Evolutionary conservation across 768 basidiomycete genomes (phyloP).

Genomic region (Russula emetica): DNA sequence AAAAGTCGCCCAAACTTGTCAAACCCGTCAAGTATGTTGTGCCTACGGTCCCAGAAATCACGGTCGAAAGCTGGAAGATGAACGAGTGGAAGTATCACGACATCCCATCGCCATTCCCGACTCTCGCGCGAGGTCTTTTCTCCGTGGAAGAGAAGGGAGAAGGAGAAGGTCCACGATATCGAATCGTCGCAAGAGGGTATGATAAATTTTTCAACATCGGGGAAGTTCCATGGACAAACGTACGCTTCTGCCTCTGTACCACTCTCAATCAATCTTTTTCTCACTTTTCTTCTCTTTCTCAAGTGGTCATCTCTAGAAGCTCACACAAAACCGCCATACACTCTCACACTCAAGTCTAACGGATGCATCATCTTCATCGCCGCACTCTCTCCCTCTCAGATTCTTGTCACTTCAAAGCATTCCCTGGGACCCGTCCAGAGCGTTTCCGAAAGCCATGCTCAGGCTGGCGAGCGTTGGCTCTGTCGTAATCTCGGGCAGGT

Average conservation of each 20-base stretch:
- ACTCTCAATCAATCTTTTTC: not conserved
- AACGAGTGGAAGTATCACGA: slow-evolving; percentile 93
- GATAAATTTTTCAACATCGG: slow-evolving; percentile 99
- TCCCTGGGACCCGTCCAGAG: slow-evolving; percentile 60
- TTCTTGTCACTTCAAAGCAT: slow-evolving; percentile 91
- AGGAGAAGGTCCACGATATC: slow-evolving; percentile 36
- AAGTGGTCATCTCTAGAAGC: slow-evolving; percentile 73
- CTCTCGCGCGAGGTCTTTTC: slow-evolving; percentile 90
- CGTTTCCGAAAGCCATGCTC: slow-evolving; percentile 59
- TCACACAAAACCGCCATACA: slow-evolving; percentile 74
- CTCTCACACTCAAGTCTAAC: slow-evolving; percentile 88
- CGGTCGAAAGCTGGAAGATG: slow-evolving; percentile 92
- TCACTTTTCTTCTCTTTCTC: not conserved
- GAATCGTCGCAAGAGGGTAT: slow-evolving; percentile 87
- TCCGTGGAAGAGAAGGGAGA: slow-evolving; percentile 47
- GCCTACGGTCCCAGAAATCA: slow-evolving; percentile 51
- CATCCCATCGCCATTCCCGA: slow-evolving; percentile 87
- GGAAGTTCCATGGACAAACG: slow-evolving; percentile 93
- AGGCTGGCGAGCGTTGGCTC: slow-evolving; percentile 83
- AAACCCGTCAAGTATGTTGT: slow-evolving; percentile 52
- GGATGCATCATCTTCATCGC: slow-evolving; percentile 97
- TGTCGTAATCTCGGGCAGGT: slow-evolving; percentile 55
- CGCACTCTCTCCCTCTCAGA: slow-evolving; percentile 65
- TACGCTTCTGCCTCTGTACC: slow-evolving; percentile 38
- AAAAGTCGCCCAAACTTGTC: slow-evolving; percentile 60